Base-by-base conservation (phyloP, 2,329 filamentous ascomycete genomes). In the Calycina marina region DNA sequence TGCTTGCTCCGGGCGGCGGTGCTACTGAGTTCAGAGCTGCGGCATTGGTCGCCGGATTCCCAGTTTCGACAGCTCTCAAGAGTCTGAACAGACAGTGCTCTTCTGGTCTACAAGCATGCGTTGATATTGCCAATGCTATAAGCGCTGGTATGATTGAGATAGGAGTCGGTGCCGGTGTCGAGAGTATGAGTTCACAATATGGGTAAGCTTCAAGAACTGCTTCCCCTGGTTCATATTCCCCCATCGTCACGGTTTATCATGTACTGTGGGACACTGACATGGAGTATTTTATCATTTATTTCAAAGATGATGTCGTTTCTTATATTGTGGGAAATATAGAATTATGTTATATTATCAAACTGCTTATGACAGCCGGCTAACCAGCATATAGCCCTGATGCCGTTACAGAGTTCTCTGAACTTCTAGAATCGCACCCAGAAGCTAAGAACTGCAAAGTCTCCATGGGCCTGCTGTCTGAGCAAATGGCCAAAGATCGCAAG, bases 1-100 rank as follows among this genome's bases (percentile, higher is more conserved):
- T 98, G 17, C 75, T 98, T 30, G 75, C 88, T 12, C 88, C 88
- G 18, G 90, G 90, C 40, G 90, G 85, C 46, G 90, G 88, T 45
- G 90, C 90, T 14, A 96, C 90, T 28, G 90, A 96, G 63, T 94
- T 93, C 75, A 79, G 90, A 44, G 90, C 85, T 38, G 90, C 90
- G 20, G 77, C 78, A 34, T 67, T 96, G 36, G 83, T 84, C 5
- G 90, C 90, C 30, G 90, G 90, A 28, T 92, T 96, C 65, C 82
- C 90, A 26, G 79, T 81, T 49, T 68, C 72, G 12, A 72, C 85
- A 4, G 79, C 85, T n/a, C 80, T 93, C 36, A 84, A 81, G 61
- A 75, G 76, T 37, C 61, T 94, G 56, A 98, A 96, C 69, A 68
- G 90, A 50, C 88, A 96, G 63, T 98, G 90, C 65, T 92, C 82